Base-by-base conservation (phyloP, 768 basidiomycete genomes). In the Auriscalpium orientale region DNA sequence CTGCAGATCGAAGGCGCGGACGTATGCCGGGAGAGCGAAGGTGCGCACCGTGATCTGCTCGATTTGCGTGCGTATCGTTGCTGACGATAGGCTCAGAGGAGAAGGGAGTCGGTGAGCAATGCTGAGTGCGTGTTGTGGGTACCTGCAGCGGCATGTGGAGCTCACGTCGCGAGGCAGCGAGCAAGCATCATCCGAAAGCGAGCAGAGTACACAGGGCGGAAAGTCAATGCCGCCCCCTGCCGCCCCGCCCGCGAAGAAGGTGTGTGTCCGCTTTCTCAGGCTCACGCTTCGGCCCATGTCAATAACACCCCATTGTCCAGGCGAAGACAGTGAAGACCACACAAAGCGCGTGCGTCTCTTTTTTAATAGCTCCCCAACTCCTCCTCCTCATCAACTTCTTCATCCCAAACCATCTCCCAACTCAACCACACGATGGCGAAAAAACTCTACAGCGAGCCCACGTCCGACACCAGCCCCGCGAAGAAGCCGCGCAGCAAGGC, bases 21-120 rank as follows among this genome's bases (percentile, higher is more conserved):
- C 54, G 45, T 52, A 33, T n/a, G 57, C n/a, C 22, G 50, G 59
- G 2, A 58, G 51, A 43, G 51, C n/a, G 28, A 55, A 37, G 59
- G 59, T 60, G 40, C 13, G 40, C 45, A 13, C 48, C 35, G 40
- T 12, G n/a, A 33, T 46, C 51, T 47, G 51, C 35, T 16, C 36
- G 34, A 12, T 37, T 15, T 37, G 11, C 8, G 20, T 11, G 12
- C 35, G n/a, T 34, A 10, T 15, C 21, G 35, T 7, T 51, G 28
- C 36, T 20, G 35, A 8, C 18, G 7, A 37, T 36, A 37, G 16
- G 16, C 13, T n/a, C 16, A 51, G 50, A 51, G 35, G 34, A 51
- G 38, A 5, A 37, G 36, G 22, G 50, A 51, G 34, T 51, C 50
- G n/a, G 34, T 21, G 35, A 51, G 20, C 36, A 18, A 51, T 16